These are phyloP conservation scores for Xylaria multiplex DNA, from an alignment of 2,329 filamentous ascomycete species.

Conservation along the genomic window DNA sequence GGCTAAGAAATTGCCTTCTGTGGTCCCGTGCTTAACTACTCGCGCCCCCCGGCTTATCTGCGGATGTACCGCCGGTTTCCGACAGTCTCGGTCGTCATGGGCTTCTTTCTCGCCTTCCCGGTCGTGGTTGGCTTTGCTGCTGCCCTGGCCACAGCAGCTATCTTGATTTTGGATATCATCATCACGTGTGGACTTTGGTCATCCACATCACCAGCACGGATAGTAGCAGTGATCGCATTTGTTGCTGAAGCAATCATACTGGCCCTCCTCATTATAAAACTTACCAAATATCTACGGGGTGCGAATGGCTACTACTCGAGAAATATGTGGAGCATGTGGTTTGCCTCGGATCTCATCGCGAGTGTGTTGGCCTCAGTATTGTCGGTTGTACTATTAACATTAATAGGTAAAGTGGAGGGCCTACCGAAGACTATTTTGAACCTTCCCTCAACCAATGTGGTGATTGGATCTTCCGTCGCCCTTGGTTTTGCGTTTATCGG, in stretches of 20 bases:
- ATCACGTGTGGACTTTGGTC: constrained; percentile 51
- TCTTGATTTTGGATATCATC: constrained; percentile 54
- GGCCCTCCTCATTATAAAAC: constrained; percentile 49
- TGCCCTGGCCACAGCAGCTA: constrained; percentile 52
- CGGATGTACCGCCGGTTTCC: constrained; percentile 11
- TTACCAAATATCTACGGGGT: constrained; percentile 47
- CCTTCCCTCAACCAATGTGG: constrained; percentile 49
- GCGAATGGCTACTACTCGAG: constrained; percentile 39
- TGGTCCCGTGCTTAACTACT: constrained; percentile 1
- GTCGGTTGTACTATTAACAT: constrained; percentile 56
- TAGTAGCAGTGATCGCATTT: constrained; percentile 53
- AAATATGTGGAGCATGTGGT: constrained; percentile 50
- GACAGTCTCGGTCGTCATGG: constrained; percentile 46
- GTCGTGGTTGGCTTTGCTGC: constrained; percentile 52
- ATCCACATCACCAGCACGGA: constrained; percentile 47
- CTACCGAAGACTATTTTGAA: constrained; percentile 49
- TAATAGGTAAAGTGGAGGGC: constrained; percentile 50
- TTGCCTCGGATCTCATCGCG: constrained; percentile 47
- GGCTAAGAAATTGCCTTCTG: background rate
- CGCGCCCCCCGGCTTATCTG: constrained; percentile 6
- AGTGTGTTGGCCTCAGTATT: constrained; percentile 58
- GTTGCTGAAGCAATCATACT: constrained; percentile 53
- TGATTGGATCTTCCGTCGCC: constrained; percentile 58
- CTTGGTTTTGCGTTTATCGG: constrained; percentile 58
- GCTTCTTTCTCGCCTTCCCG: constrained; percentile 50